Base-by-base conservation (phyloP, 2,329 filamentous ascomycete genomes). In the Calonectria pauciramosa region DNA sequence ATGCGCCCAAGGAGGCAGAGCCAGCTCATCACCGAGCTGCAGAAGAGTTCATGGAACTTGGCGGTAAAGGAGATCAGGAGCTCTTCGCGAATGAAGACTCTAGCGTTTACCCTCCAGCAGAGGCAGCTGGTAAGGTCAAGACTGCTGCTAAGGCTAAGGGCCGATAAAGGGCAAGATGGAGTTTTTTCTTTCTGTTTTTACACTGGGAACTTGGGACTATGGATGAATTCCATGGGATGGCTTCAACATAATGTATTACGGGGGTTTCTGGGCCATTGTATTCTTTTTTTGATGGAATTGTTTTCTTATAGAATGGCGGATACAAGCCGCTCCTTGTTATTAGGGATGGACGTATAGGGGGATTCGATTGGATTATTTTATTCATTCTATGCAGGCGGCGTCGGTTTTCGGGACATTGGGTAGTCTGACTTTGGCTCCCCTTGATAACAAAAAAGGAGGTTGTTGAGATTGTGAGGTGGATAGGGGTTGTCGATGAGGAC, bases 41-140 rank as follows among this genome's bases (percentile, higher is more conserved):
- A 0, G 88, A 90, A 7, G 95, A 97, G 80, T 99, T 98, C 79
- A 93, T 95, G 84, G 91, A 93, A 75, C 90, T 97, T 88, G 96
- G 96, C 49, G 95, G 95, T 20, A 95, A 94, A 80, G 96, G 96
- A 7, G 96, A 99, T 81, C 92, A 95, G 84, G 88, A 90, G 54
- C 88, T 98, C 18, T 98, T 93, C 82, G 91, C 90, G 13, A 88
- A 95, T 65, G 93, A 95, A 68, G 83, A 82, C 30, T 84, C 82
- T 47, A 91, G 89, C 80, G 86, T 88, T 72, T 92, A 91, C 79
- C 83, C 87, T 16, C 83, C 69, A 65, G 81, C 77, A 20, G 84
- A 86, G 14, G 79, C 79, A 32, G 75, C 76, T 49, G 72, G 68
- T 16, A 85, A 83, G 68, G 72, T 76, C 30, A 84, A 83, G 74